phyloP scores from a whole-genome alignment of 257 asterid species.

The Linaria vulgaris region DNA sequence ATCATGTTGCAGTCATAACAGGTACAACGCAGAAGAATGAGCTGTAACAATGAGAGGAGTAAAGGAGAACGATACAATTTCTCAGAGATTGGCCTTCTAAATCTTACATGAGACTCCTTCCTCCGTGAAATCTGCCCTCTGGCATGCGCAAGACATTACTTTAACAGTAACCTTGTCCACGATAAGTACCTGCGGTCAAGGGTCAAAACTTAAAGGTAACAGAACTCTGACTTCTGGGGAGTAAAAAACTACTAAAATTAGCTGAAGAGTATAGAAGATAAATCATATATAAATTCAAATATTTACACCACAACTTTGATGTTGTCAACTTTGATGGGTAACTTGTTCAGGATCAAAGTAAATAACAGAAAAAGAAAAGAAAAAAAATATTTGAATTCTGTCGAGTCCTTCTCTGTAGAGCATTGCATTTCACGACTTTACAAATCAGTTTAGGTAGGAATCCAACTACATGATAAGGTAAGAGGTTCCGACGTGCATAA shows the following conservation, averaged over 20 bases:
- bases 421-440: too few relatives aligned
- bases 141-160: conserved; percentile 89
- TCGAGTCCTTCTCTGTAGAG: too few relatives aligned
- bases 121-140: conserved; percentile 96
- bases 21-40: conserved; percentile 19
- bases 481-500: too few relatives aligned
- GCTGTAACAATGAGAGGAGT: conserved; percentile 2
- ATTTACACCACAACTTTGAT: too few relatives aligned
- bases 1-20: conserved; percentile 18
- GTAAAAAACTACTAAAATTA: conserved; percentile 6
- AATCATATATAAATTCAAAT: background rate
- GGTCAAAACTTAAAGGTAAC: conserved; percentile 29
- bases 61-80: conserved; percentile 31
- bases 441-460: too few relatives aligned
- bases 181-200: conserved; percentile 75
- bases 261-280: background rate
- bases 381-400: too few relatives aligned
- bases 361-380: too few relatives aligned
- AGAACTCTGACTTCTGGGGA: conserved; percentile 10
- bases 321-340: too few relatives aligned
- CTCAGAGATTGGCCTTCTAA: conserved; percentile 48
- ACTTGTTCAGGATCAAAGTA: too few relatives aligned
- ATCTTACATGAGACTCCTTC: conserved; percentile 99
- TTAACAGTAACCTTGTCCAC: conserved; percentile 96
- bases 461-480: too few relatives aligned